These are phyloP conservation scores for Rossbeevera mucosa DNA, from an alignment of 768 basidiomycete species.

Conservation along the genomic window DNA sequence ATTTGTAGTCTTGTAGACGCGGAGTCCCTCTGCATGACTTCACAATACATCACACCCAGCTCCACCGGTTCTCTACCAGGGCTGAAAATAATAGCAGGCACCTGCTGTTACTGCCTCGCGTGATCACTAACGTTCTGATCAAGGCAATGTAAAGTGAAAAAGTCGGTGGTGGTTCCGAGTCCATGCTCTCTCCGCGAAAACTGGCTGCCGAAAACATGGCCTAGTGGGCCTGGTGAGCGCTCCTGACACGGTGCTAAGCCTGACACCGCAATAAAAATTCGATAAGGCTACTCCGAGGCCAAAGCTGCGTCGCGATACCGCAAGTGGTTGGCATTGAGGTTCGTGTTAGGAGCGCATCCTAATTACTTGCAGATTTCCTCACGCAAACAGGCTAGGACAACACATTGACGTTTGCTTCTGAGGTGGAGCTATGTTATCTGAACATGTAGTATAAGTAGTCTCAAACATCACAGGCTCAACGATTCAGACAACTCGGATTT, in stretches of 20 bases:
- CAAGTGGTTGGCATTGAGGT: constrained; percentile 18
- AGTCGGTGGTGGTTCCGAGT: too few relatives aligned
- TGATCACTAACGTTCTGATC: not conserved
- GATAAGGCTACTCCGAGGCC: constrained; percentile 13
- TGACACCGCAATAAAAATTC: constrained; percentile 13
- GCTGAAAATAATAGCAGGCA: constrained; percentile 41
- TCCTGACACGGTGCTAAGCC: constrained; percentile 15
- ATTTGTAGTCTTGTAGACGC: constrained; percentile 58
- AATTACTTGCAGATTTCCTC: too few relatives aligned
- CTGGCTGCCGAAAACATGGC: constrained; percentile 53
- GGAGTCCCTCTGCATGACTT: constrained; percentile 61
- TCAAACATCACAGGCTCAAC: too few relatives aligned
- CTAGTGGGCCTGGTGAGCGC: constrained; percentile 43
- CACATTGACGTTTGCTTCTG: too few relatives aligned
- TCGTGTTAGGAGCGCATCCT: constrained; percentile 18
- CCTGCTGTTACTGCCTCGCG: constrained; percentile 7
- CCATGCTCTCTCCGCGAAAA: constrained; percentile 45
- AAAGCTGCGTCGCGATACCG: constrained; percentile 7
- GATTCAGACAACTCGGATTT: not conserved
- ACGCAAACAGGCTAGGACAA: too few relatives aligned
- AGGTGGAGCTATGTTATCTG: too few relatives aligned
- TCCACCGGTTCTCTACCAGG: constrained; percentile 37
- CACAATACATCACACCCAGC: constrained; percentile 50
- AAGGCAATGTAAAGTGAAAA: not conserved
- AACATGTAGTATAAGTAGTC: too few relatives aligned